Conservation (phyloP, 2,329 filamentous ascomycete genomes). For the Diaporthe ilicicola region DNA sequence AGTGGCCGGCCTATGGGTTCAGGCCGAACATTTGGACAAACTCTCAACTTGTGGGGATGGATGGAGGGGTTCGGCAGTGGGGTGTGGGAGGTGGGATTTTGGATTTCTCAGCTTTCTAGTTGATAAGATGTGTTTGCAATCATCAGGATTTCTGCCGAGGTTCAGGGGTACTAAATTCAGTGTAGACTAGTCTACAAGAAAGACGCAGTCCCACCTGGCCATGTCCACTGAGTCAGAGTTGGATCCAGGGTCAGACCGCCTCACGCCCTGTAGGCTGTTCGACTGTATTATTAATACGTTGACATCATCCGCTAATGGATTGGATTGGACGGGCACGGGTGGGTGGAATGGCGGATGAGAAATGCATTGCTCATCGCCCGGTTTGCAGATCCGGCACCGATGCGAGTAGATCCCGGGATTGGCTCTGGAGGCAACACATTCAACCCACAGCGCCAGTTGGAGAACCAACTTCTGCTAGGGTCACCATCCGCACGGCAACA, state of each 20-base stretch:
- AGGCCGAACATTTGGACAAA: background rate
- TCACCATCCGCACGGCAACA: background rate
- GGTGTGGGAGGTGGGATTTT: background rate
- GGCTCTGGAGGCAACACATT: background rate
- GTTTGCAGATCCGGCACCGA: slow-evolving; percentile 4
- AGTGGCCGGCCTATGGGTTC: background rate
- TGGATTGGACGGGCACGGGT: too few relatives aligned
- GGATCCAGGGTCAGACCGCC: background rate
- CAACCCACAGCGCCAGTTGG: background rate
- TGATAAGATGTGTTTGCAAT: background rate
- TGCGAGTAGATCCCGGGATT: background rate
- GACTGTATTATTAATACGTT: background rate
- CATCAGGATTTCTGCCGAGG: background rate
- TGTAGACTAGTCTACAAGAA: background rate
- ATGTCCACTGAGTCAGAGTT: background rate
- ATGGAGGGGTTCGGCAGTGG: too few relatives aligned
- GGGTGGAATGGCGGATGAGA: background rate
- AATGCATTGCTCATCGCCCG: background rate
- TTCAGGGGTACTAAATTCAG: too few relatives aligned
- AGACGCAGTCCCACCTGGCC: background rate
- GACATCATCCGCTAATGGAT: background rate
- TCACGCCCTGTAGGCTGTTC: background rate
- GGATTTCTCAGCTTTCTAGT: slow-evolving; percentile 5
- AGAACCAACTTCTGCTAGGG: background rate
- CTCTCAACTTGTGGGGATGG: too few relatives aligned